Conservation (phyloP, 306 rosid species). For the Senna siamea region DNA sequence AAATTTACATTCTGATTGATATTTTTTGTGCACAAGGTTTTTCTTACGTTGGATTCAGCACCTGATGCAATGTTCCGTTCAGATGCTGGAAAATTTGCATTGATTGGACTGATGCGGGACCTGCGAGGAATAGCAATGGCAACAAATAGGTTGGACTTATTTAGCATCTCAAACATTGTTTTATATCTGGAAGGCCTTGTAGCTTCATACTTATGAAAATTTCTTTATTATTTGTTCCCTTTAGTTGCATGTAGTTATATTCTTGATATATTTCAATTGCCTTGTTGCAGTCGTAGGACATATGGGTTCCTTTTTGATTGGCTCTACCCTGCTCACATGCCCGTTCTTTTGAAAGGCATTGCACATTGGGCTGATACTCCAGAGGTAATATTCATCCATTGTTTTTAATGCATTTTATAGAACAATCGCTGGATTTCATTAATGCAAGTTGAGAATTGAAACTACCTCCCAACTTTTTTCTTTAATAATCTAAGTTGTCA, state of each 20-base stretch:
- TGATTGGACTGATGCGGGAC: constrained; percentile 55
- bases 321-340: constrained; percentile 86
- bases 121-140: constrained; percentile 59
- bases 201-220: background rate
- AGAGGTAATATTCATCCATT: constrained; percentile 58
- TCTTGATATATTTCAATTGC: constrained; percentile 16
- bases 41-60: constrained; percentile 44
- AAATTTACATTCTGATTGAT: constrained; percentile 31
- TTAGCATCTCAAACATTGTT: background rate
- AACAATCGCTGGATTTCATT: background rate
- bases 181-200: constrained; percentile 2
- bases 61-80: constrained; percentile 47
- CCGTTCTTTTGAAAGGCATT: constrained; percentile 75
- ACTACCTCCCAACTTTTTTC: background rate
- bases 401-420: constrained; percentile 1
- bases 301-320: constrained; percentile 91
- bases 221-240: background rate
- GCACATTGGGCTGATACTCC: constrained; percentile 79
- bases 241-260: constrained; percentile 15
- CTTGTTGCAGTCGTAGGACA: constrained; percentile 72
- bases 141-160: constrained; percentile 47
- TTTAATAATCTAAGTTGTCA: background rate
- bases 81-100: constrained; percentile 48
- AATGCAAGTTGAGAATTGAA: background rate
- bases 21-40: constrained; percentile 37